phyloP scores from a whole-genome alignment of 2,329 filamentous ascomycete species.

The Keithomyces neogunnii region DNA sequence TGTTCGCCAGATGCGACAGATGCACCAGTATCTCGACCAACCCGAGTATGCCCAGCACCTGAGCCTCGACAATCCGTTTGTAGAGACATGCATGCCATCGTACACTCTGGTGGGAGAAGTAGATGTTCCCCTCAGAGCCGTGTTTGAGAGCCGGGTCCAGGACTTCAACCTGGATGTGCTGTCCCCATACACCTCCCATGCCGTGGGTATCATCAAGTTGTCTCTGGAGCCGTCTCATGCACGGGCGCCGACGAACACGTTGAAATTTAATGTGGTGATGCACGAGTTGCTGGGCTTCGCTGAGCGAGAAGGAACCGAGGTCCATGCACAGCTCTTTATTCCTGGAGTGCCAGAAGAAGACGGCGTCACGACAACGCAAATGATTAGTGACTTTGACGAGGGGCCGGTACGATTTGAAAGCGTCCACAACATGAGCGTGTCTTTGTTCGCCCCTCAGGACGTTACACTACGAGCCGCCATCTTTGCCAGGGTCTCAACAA shows the following conservation, averaged over 20 bases:
- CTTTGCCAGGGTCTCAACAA: slow-evolving; percentile 81
- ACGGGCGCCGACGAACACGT: slow-evolving; percentile 78
- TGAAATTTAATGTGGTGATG: slow-evolving; percentile 99
- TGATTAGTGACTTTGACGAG: slow-evolving; percentile 91
- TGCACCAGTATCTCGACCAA: slow-evolving; percentile 92
- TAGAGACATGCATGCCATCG: slow-evolving; percentile 81
- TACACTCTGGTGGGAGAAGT: slow-evolving; percentile 91
- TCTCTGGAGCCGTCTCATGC: slow-evolving; percentile 91
- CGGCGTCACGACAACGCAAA: slow-evolving; percentile 88
- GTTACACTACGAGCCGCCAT: slow-evolving; percentile 78
- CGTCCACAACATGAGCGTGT: slow-evolving; percentile 95
- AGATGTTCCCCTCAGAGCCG: slow-evolving; percentile 83
- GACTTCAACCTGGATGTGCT: slow-evolving; percentile 87
- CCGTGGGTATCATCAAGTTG: slow-evolving; percentile 82
- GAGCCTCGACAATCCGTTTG: slow-evolving; percentile 85
- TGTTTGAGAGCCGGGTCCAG: slow-evolving; percentile 90
- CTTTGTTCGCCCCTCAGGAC: slow-evolving; percentile 60
- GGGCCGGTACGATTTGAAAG: slow-evolving; percentile 90
- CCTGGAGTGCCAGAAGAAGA: slow-evolving; percentile 83
- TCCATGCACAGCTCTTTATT: slow-evolving; percentile 95
- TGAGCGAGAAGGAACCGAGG: slow-evolving; percentile 88
- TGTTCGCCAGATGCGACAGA: slow-evolving; percentile 86
- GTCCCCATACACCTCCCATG: slow-evolving; percentile 85
- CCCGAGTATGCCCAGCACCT: slow-evolving; percentile 93
- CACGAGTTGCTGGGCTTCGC: slow-evolving; percentile 91